These are phyloP conservation scores for Pseudozyma tsukubaensis DNA, from an alignment of 1,284 basidiomycete genomes.

Conservation along the genomic window DNA sequence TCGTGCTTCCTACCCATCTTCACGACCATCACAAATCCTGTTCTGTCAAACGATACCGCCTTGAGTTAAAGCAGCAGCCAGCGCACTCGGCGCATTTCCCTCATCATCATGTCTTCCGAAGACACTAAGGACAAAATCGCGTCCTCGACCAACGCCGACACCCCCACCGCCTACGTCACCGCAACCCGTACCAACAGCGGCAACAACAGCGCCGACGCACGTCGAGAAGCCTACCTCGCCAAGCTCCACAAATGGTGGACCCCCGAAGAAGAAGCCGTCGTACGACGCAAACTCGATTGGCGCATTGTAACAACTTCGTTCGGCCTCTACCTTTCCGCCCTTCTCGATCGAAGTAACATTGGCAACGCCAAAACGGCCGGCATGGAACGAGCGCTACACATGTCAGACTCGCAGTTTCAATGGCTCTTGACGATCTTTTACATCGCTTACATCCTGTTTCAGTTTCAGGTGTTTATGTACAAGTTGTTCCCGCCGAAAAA, in stretches of 20 bases:
- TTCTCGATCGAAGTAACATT: conserved; percentile 49
- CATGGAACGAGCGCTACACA: conserved; percentile 45
- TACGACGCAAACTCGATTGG: conserved; percentile 51
- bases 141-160: background rate
- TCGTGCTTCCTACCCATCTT: background rate
- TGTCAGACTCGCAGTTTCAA: conserved; percentile 57
- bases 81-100: background rate
- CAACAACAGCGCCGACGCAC: background rate
- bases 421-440: conserved; percentile 60
- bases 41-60: no score
- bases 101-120: conserved; percentile 4
- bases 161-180: background rate
- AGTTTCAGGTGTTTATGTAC: conserved; percentile 59
- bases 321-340: conserved; percentile 37
- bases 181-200: background rate
- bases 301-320: conserved; percentile 44
- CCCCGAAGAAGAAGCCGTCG: conserved; percentile 46
- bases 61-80: background rate
- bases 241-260: conserved; percentile 56
- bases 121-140: conserved; percentile 6
- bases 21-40: background rate
- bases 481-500: conserved; percentile 53
- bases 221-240: conserved; percentile 9
- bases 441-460: conserved; percentile 61
- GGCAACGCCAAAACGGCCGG: conserved; percentile 62